Conservation (phyloP, 2,329 filamentous ascomycete species). For the Alternaria sp. region DNA sequence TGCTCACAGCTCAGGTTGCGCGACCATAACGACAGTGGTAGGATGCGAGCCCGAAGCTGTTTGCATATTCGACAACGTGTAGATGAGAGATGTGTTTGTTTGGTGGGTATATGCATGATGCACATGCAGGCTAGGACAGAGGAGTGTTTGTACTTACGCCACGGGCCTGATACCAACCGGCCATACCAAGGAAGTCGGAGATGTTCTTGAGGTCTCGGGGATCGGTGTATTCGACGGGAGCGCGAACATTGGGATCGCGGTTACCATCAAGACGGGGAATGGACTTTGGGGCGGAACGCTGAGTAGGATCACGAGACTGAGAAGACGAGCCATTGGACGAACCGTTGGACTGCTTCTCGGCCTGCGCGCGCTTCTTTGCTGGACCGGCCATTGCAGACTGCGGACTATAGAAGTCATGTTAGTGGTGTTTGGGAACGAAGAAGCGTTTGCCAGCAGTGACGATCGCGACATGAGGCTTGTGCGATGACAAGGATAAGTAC, state of each 20-base stretch:
- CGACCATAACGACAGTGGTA: constrained; percentile 1
- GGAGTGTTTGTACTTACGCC: constrained; percentile 47
- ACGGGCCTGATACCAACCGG: constrained; percentile 47
- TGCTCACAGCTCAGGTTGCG: constrained; percentile 6
- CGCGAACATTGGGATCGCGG: constrained; percentile 34
- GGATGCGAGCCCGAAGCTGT: constrained; percentile 1
- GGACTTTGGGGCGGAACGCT: constrained; percentile 38
- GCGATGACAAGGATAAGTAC: constrained; percentile 16
- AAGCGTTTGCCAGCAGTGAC: neutral
- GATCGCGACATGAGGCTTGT: neutral
- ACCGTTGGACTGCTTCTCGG: constrained; percentile 36
- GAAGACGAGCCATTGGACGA: constrained; percentile 39
- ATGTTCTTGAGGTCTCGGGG: constrained; percentile 46
- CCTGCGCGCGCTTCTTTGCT: constrained; percentile 44
- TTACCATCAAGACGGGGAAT: constrained; percentile 48
- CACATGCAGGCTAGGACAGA: constrained; percentile 11
- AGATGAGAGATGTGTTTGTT: constrained; percentile 3
- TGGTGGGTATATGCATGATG: constrained; percentile 7
- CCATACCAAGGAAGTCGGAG: constrained; percentile 46
- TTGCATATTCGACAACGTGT: constrained; percentile 11
- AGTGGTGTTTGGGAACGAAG: constrained; percentile 21
- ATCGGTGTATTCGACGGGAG: constrained; percentile 35
- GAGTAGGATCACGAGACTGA: constrained; percentile 34
- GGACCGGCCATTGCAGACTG: constrained; percentile 49
- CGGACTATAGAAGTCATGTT: constrained; percentile 27